phyloP scores from a whole-genome alignment of 2,329 filamentous ascomycete genomes.

The Fusarium neocosmosporiellum region DNA sequence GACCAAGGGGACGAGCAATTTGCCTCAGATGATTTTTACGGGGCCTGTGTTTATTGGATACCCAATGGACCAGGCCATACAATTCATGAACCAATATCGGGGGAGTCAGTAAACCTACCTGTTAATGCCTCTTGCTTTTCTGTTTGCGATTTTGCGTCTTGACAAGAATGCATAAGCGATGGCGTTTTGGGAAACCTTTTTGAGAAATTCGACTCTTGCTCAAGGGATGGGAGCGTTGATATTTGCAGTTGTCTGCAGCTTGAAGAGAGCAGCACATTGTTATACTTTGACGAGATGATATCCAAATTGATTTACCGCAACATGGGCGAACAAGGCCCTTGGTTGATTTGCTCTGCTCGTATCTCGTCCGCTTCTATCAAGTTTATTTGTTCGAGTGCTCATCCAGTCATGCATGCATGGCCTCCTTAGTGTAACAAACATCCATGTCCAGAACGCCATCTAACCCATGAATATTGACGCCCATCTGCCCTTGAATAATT shows the following conservation, averaged over 20 bases:
- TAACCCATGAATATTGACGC: constrained; percentile 18
- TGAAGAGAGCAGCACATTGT: constrained; percentile 12
- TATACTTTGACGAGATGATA: constrained; percentile 34
- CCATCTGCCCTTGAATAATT: constrained; percentile 4
- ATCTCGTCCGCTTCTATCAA: constrained; percentile 16
- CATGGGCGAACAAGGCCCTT: neutral
- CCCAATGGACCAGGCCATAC: constrained; percentile 82
- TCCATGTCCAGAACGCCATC: constrained; percentile 37
- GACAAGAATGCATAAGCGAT: constrained; percentile 42
- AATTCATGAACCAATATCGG: constrained; percentile 74
- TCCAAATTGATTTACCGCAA: constrained; percentile 32
- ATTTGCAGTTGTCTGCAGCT: constrained; percentile 7
- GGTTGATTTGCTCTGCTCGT: constrained; percentile 2
- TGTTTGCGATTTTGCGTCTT: constrained; percentile 4
- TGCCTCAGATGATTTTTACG: constrained; percentile 84
- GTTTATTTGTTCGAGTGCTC: neutral
- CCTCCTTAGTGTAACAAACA: constrained; percentile 11
- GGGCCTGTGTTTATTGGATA: constrained; percentile 96
- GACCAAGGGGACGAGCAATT: constrained; percentile 45
- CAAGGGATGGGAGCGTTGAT: constrained; percentile 26
- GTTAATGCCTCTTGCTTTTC: constrained; percentile 21
- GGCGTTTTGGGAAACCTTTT: constrained; percentile 42
- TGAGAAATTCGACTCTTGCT: neutral
- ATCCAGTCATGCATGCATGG: neutral
- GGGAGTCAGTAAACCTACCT: constrained; percentile 36